Evolutionary conservation across 371 early-diverging fungal genomes (phyloP).

Genomic region (Rhizomucor pusillus): DNA sequence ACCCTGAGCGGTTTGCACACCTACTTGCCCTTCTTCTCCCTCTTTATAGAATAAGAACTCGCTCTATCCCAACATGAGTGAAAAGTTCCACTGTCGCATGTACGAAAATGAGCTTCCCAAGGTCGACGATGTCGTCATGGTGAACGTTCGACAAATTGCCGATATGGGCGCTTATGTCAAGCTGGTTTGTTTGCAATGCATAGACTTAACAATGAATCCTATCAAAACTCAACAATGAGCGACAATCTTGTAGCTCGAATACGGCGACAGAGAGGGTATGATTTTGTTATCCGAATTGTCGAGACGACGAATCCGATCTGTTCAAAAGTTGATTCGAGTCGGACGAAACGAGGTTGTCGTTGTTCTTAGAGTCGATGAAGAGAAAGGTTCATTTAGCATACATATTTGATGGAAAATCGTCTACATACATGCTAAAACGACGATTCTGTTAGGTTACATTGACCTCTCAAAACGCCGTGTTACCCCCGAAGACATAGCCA

Average conservation of each 20-base stretch:
- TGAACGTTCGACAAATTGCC: conserved; percentile 95
- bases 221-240: too few species aligned
- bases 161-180: conserved; percentile 98
- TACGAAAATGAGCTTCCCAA: conserved; percentile 96
- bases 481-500: conserved; percentile 92
- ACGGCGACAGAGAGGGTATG: conserved; percentile 96
- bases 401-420: too few species aligned
- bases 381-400: conserved; percentile 92
- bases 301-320: conserved; percentile 96
- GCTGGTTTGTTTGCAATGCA: conserved; percentile 53
- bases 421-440: too few species aligned
- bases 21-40: too few species aligned
- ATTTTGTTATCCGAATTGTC: conserved; percentile 96
- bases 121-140: conserved; percentile 98
- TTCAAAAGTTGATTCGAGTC: conserved; percentile 97
- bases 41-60: not conserved
- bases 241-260: conserved; percentile 65
- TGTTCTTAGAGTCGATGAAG: conserved; percentile 98
- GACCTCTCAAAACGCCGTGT: conserved; percentile 98
- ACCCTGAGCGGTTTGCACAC: too few species aligned
- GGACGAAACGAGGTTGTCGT: conserved; percentile 97
- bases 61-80: conserved; percentile 20
- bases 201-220: not conserved
- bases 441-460: conserved; percentile 98
- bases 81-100: conserved; percentile 77